Evolutionary conservation across 2,329 filamentous ascomycete species (phyloP).

Genomic region (Colletotrichum sp.): DNA sequence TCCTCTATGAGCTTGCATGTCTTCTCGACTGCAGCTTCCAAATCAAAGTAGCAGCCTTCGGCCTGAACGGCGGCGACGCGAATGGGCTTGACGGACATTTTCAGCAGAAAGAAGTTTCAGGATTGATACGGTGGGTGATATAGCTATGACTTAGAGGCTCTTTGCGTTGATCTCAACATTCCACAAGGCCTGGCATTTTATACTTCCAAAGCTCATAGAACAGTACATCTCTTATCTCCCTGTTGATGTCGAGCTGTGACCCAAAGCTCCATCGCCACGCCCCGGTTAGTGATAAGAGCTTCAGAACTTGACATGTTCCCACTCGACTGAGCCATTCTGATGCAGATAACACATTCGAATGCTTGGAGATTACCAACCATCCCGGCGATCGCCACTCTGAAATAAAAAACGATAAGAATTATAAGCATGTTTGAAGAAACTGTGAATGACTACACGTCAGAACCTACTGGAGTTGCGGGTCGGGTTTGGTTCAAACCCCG

Average conservation of each 20-base stretch:
- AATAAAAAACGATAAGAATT: neutral
- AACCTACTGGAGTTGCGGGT: neutral
- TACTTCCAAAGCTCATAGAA: neutral
- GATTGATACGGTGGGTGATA: neutral
- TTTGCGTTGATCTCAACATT: neutral
- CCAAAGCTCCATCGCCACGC: neutral
- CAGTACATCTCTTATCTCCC: neutral
- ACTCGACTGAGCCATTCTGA: neutral
- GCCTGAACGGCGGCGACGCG: neutral
- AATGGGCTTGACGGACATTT: neutral
- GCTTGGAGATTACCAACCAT: neutral
- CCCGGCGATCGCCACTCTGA: neutral
- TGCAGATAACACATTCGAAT: neutral
- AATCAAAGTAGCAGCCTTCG: neutral
- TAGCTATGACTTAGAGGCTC: neutral
- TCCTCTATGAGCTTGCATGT: constrained; percentile 61
- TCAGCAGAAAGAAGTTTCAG: neutral
- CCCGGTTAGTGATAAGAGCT: neutral
- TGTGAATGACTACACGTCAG: neutral
- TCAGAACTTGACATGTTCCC: neutral
- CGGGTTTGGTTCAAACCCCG: neutral
- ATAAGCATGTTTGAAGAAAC: neutral
- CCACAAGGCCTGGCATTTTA: neutral
- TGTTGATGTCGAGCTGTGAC: neutral
- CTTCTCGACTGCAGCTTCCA: constrained; percentile 38